Conservation (phyloP, 1,284 basidiomycete genomes). For the Rhodotorula sp. region DNA sequence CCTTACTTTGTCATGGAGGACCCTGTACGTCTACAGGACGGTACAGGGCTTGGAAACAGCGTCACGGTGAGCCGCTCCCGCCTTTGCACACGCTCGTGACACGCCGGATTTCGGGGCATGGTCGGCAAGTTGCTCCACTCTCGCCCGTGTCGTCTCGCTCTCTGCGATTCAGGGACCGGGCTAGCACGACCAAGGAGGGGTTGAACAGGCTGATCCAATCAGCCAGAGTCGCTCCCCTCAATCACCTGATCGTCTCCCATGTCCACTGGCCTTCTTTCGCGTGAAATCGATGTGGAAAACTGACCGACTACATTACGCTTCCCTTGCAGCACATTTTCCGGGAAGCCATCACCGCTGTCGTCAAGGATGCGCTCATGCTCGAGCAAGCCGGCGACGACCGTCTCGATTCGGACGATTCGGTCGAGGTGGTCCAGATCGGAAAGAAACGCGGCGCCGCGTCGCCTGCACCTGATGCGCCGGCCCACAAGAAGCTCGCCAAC, state of each 20-base stretch:
- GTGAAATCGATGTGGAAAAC: neutral
- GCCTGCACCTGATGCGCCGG: too few relatives aligned
- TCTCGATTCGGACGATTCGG: neutral
- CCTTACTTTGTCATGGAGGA: neutral
- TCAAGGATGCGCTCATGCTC: neutral
- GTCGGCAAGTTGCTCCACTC: too few relatives aligned
- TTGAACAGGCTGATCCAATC: too few relatives aligned
- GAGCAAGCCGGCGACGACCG: neutral
- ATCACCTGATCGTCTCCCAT: too few relatives aligned
- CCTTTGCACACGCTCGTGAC: too few relatives aligned
- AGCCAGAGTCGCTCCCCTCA: too few relatives aligned
- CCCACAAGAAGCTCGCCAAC: neutral
- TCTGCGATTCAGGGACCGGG: too few relatives aligned
- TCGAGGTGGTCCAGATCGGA: neutral
- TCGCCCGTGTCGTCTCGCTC: too few relatives aligned
- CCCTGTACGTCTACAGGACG: neutral
- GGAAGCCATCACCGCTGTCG: neutral
- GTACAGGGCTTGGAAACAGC: neutral
- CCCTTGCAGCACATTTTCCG: conserved; percentile 7
- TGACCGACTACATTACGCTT: neutral
- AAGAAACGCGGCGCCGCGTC: neutral
- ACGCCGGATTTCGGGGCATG: neutral
- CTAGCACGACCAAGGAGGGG: too few relatives aligned
- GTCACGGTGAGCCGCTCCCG: neutral
- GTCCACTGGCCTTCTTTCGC: neutral